These are phyloP conservation scores for Sporothrix brunneoviolacea DNA, from an alignment of 2,329 filamentous ascomycete species.

Conservation along the genomic window DNA sequence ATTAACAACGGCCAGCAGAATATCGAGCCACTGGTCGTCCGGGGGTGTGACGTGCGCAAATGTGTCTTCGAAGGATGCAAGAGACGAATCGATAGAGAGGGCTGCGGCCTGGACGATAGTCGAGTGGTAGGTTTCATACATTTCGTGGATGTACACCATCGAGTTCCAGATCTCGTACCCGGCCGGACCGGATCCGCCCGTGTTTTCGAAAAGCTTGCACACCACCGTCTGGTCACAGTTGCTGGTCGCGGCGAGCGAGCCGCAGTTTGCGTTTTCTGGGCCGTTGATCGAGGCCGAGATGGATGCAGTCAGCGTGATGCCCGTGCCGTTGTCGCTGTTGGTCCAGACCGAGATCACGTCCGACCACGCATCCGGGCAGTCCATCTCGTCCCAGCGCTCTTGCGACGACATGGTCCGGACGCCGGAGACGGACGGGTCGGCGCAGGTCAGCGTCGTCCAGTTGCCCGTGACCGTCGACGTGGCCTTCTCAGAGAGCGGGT, in stretches of 20 bases:
- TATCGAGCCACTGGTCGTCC: neutral
- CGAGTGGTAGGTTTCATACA: conserved; percentile 16
- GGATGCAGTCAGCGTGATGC: conserved; percentile 16
- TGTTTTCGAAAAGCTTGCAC: neutral
- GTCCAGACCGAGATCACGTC: conserved; percentile 22
- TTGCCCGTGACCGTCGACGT: conserved; percentile 15
- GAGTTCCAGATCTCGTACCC: conserved; percentile 20
- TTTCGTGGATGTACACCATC: conserved; percentile 14
- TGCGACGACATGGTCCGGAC: conserved; percentile 3
- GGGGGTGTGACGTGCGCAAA: conserved; percentile 9
- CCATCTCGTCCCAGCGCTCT: conserved; percentile 23
- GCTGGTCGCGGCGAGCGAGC: neutral
- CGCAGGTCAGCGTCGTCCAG: conserved; percentile 23
- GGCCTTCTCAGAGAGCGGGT: conserved; percentile 16
- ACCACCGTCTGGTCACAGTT: conserved; percentile 10
- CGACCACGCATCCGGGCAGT: conserved; percentile 22
- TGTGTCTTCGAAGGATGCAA: neutral
- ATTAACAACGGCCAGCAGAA: conserved; percentile 3
- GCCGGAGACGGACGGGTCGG: conserved; percentile 6
- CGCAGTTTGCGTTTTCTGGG: neutral
- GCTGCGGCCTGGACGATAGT: conserved; percentile 13
- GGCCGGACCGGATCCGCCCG: conserved; percentile 15
- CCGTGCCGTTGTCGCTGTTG: conserved; percentile 9
- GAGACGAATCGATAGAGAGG: neutral
- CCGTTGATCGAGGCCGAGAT: conserved; percentile 11